Percentiles rank a stretch among this genome's conserved stretches.
Evolutionary conservation across 2,329 filamentous ascomycete genomes (phyloP).

Genomic region (Diaporthe capsici): DNA sequence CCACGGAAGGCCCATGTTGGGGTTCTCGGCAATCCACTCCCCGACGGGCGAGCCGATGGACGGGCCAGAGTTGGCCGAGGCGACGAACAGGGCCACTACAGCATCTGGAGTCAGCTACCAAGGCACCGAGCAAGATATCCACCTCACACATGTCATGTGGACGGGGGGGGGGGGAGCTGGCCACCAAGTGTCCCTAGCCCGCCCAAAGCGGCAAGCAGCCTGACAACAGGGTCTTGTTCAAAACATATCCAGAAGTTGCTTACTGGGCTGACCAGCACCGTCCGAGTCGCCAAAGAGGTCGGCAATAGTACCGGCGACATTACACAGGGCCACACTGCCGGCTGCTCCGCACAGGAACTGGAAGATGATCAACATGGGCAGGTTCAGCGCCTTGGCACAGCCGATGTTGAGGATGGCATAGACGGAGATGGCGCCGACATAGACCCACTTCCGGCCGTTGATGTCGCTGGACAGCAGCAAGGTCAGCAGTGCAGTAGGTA

Average conservation of each 20-base stretch:
- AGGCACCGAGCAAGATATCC: not conserved
- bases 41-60: slow-evolving; percentile 57
- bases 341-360: slow-evolving; percentile 53
- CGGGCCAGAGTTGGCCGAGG: slow-evolving; percentile 56
- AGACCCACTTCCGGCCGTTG: slow-evolving; percentile 59
- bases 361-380: slow-evolving; percentile 57
- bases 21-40: slow-evolving; percentile 55
- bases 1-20: slow-evolving; percentile 54
- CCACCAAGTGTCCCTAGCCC: no score
- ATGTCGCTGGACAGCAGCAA: slow-evolving; percentile 51
- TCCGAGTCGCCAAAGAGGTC: slow-evolving; percentile 54
- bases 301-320: slow-evolving; percentile 54
- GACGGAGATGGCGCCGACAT: slow-evolving; percentile 53
- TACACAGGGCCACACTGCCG: slow-evolving; percentile 53
- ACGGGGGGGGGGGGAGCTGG: no score
- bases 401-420: slow-evolving; percentile 55
- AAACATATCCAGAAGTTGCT: not conserved
- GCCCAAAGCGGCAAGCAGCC: no score
- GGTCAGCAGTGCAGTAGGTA: not conserved
- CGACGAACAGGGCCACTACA: slow-evolving; percentile 57
- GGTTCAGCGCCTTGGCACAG: slow-evolving; percentile 51
- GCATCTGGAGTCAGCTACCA: not conserved
- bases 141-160: not conserved
- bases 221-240: no score
- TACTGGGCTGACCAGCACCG: slow-evolving; percentile 55